Conservation (phyloP, 2,329 filamentous ascomycete genomes). For the Capronia coronata region DNA sequence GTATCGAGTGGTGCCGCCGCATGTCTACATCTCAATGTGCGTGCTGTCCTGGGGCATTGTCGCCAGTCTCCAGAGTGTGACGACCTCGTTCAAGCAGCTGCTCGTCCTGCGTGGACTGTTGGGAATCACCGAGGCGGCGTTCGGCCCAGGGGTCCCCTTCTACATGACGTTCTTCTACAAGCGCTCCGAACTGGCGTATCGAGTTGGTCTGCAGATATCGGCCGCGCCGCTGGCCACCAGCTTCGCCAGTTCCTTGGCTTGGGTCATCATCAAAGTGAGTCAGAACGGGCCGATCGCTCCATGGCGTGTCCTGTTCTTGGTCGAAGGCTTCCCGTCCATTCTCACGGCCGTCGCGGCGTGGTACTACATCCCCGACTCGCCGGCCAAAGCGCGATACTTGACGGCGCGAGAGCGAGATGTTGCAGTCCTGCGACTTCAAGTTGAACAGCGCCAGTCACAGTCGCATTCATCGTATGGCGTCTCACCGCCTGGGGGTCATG, state of each 20-base stretch:
- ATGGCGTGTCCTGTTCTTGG: constrained; percentile 77
- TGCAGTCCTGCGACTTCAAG: constrained; percentile 54
- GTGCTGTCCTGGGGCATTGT: constrained; percentile 73
- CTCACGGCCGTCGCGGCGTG: constrained; percentile 68
- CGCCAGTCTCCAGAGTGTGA: constrained; percentile 56
- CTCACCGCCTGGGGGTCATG: background rate
- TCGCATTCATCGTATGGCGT: background rate
- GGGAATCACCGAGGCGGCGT: constrained; percentile 56
- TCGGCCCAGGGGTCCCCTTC: constrained; percentile 58
- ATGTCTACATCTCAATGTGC: constrained; percentile 53
- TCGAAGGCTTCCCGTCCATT: constrained; percentile 80
- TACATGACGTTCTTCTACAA: constrained; percentile 60
- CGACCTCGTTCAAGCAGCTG: constrained; percentile 50
- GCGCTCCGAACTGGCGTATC: constrained; percentile 68
- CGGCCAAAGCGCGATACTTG: constrained; percentile 59
- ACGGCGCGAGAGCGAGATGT: constrained; percentile 60
- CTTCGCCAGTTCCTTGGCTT: constrained; percentile 70
- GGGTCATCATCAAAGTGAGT: constrained; percentile 66
- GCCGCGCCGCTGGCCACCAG: constrained; percentile 57
- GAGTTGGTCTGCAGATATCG: constrained; percentile 80
- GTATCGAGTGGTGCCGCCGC: constrained; percentile 54
- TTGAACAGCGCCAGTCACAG: constrained; percentile 13
- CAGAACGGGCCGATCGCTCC: constrained; percentile 62
- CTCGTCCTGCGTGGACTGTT: constrained; percentile 39
- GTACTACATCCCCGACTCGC: constrained; percentile 69